These are phyloP conservation scores for Ganoderma sinense DNA, from an alignment of 1,284 basidiomycete species.

Conservation along the genomic window DNA sequence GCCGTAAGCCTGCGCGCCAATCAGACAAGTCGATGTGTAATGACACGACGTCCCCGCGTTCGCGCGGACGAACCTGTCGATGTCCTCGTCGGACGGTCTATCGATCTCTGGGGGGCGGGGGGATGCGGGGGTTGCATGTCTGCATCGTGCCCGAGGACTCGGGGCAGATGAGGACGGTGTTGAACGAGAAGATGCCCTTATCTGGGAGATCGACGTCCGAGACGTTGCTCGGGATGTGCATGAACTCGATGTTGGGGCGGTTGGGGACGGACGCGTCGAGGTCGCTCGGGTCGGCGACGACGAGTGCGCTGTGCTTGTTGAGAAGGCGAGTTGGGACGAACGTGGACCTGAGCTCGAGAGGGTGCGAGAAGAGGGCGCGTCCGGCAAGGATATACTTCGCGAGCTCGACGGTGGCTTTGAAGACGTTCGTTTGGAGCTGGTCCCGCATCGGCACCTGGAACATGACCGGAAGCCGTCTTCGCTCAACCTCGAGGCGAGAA, in stretches of 20 bases:
- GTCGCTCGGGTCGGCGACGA: conserved; percentile 19
- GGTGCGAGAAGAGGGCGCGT: conserved; percentile 39
- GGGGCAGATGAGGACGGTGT: conserved; percentile 41
- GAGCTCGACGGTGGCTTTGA: conserved; percentile 36
- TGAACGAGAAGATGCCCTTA: conserved; percentile 39
- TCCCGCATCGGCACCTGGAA: conserved; percentile 40
- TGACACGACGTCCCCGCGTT: conserved; percentile 43
- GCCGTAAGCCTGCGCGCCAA: conserved; percentile 43
- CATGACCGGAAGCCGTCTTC: conserved; percentile 31
- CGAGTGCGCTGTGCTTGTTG: conserved; percentile 20
- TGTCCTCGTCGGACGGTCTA: conserved; percentile 21
- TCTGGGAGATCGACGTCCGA: conserved; percentile 27
- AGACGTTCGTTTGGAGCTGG: conserved; percentile 24
- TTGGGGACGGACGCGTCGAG: conserved; percentile 33
- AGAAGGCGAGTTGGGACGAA: conserved; percentile 39
- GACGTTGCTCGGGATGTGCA: conserved; percentile 35
- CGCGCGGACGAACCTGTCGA: conserved; percentile 39
- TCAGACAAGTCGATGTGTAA: conserved; percentile 47
- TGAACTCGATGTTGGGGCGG: conserved; percentile 47
- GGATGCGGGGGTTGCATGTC: conserved; percentile 42
- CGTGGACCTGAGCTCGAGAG: conserved; percentile 38
- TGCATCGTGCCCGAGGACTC: conserved; percentile 41
- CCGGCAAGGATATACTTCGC: conserved; percentile 40
- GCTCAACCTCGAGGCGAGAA: too few relatives aligned
- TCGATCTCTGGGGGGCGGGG: too few relatives aligned